Percentiles rank a stretch among this genome's conserved stretches.
Evolutionary conservation across 345 rosid genomes (phyloP).

Genomic region (Lepidium sativum): DNA sequence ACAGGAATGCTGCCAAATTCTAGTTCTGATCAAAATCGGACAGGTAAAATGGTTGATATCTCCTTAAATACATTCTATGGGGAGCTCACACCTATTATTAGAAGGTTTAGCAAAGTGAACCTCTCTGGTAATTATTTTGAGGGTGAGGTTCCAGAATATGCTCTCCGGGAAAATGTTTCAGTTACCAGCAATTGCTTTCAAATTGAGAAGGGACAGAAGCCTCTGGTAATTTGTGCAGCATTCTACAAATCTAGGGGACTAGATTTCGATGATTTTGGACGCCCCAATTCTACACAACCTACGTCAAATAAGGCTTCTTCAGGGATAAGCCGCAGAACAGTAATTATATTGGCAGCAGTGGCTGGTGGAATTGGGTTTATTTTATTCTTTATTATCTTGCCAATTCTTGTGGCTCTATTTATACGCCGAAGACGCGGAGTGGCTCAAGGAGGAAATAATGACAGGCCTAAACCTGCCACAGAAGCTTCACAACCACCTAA

Average conservation of each 20-base stretch:
- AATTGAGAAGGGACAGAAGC: slow-evolving; percentile 49
- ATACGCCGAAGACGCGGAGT: slow-evolving; percentile 33
- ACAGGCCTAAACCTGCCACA: slow-evolving; percentile 49
- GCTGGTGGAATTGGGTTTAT: slow-evolving; percentile 58
- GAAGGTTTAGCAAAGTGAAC: slow-evolving; percentile 40
- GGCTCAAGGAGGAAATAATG: slow-evolving; percentile 41
- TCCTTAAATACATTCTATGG: slow-evolving; percentile 79
- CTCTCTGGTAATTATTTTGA: slow-evolving; percentile 77
- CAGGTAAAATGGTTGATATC: slow-evolving; percentile 41
- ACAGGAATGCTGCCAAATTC: slow-evolving; percentile 52
- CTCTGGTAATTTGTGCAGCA: slow-evolving; percentile 39
- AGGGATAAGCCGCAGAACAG: slow-evolving; percentile 36
- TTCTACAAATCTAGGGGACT: slow-evolving; percentile 58
- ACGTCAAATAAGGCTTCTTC: slow-evolving; percentile 23
- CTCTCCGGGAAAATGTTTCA: slow-evolving; percentile 35
- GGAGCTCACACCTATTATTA: slow-evolving; percentile 38
- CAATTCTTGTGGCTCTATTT: slow-evolving; percentile 40
- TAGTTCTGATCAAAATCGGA: slow-evolving; percentile 26
- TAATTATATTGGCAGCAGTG: slow-evolving; percentile 52
- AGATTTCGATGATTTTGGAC: slow-evolving; percentile 76
- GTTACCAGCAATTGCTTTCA: slow-evolving; percentile 69
- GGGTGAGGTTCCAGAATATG: slow-evolving; percentile 72
- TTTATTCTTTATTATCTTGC: slow-evolving; percentile 30
- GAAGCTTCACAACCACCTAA: slow-evolving; percentile 40
- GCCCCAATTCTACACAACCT: slow-evolving; percentile 45